Evolutionary conservation across 2,329 filamentous ascomycete genomes (phyloP).

Genomic region (Rutstroemia sp.): DNA sequence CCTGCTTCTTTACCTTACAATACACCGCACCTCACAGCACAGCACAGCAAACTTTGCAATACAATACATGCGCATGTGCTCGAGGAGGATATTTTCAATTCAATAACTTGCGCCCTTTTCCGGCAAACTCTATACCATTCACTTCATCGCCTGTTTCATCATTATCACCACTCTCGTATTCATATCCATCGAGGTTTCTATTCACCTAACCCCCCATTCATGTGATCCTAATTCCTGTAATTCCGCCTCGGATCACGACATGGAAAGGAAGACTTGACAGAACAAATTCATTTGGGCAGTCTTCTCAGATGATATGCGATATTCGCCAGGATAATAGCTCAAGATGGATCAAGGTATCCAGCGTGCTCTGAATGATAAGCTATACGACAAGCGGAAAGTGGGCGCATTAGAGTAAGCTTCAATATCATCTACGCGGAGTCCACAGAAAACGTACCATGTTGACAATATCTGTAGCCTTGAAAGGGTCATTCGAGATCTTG

Average conservation of each 20-base stretch:
- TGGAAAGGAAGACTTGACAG: constrained; percentile 4
- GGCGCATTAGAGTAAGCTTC: constrained; percentile 81
- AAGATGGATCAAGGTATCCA: constrained; percentile 84
- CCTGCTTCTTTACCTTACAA: background rate
- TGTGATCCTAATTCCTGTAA: background rate
- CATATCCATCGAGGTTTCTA: background rate
- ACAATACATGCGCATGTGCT: background rate
- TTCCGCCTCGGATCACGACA: background rate
- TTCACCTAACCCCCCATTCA: constrained; percentile 1
- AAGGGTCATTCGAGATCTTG: constrained; percentile 78
- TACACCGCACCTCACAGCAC: background rate
- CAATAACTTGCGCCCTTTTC: background rate
- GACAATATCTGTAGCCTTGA: constrained; percentile 58
- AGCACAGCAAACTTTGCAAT: background rate
- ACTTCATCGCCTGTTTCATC: constrained; percentile 2
- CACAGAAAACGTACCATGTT: background rate
- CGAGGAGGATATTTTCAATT: background rate
- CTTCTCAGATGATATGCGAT: background rate
- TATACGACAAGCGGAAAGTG: constrained; percentile 96
- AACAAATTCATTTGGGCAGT: background rate
- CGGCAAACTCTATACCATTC: background rate
- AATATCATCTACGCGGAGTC: background rate
- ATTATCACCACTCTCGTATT: too few species aligned
- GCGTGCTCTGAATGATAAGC: constrained; percentile 90
- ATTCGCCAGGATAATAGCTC: constrained; percentile 2